phyloP scores from a whole-genome alignment of 2,329 filamentous ascomycete species.

The Microsporum audouinii region DNA sequence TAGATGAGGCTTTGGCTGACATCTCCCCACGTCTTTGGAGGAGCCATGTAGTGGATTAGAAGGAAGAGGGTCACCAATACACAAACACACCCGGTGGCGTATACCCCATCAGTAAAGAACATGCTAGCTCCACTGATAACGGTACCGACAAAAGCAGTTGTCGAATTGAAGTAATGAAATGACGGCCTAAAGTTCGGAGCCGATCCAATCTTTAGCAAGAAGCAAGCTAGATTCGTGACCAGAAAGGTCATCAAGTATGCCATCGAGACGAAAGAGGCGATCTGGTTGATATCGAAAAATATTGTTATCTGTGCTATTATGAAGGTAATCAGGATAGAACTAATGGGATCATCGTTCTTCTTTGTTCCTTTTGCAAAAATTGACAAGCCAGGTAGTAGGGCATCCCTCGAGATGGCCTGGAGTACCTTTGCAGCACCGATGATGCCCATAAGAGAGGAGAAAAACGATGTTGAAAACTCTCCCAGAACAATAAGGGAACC shows the following conservation, averaged over 20 bases:
- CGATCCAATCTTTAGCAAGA: constrained; percentile 73
- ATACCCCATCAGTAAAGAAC: constrained; percentile 80
- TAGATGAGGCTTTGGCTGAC: constrained; percentile 85
- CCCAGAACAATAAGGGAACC: constrained; percentile 62
- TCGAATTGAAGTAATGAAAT: constrained; percentile 82
- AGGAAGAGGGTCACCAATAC: constrained; percentile 67
- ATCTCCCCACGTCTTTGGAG: constrained; percentile 81
- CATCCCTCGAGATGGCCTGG: constrained; percentile 70
- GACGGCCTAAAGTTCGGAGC: constrained; percentile 81
- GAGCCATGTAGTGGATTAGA: constrained; percentile 73
- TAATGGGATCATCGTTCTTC: constrained; percentile 60
- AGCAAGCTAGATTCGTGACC: constrained; percentile 78
- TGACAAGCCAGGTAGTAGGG: constrained; percentile 61
- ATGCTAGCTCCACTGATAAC: constrained; percentile 68
- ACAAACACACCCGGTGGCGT: constrained; percentile 63
- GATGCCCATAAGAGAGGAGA: constrained; percentile 77
- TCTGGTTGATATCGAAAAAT: constrained; percentile 74
- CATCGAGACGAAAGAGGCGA: constrained; percentile 83
- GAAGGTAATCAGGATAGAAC: constrained; percentile 67
- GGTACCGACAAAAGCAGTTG: constrained; percentile 64
- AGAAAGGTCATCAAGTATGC: constrained; percentile 87
- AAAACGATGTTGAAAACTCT: constrained; percentile 71
- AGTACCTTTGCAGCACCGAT: constrained; percentile 76
- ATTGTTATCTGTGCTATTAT: constrained; percentile 65
- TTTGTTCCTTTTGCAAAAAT: constrained; percentile 64